A percentile compares a stretch with the other conserved stretches of the same genome.
Evolutionary conservation across 331 rosid species (phyloP).

Genomic region (Rosa hybrid): DNA sequence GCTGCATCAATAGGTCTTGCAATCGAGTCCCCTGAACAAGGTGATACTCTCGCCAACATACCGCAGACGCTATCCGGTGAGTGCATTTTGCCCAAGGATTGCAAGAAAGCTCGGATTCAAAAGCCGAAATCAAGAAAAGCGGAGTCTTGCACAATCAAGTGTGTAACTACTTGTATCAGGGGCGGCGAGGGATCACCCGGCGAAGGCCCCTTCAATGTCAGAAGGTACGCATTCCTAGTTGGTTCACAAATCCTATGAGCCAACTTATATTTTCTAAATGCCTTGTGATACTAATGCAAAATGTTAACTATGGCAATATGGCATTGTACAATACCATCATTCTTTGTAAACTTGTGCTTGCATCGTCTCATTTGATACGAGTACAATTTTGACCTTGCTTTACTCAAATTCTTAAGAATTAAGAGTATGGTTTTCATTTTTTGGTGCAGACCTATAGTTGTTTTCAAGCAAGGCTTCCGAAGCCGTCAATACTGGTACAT

Average conservation of each 20-base stretch:
- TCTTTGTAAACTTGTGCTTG: not conserved
- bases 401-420: not conserved
- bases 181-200: slow-evolving; percentile 97
- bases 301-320: not conserved
- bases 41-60: slow-evolving; percentile 70
- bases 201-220: slow-evolving; percentile 84
- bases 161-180: slow-evolving; percentile 83
- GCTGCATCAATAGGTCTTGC: slow-evolving; percentile 27
- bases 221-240: slow-evolving; percentile 44
- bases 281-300: not conserved
- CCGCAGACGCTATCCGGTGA: slow-evolving; percentile 89
- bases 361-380: not conserved
- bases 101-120: slow-evolving; percentile 71
- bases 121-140: slow-evolving; percentile 86
- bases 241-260: not conserved
- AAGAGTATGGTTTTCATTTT: not conserved
- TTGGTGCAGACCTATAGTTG: slow-evolving; percentile 64
- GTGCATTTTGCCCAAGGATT: slow-evolving; percentile 47
- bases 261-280: not conserved
- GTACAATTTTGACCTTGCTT: not conserved
- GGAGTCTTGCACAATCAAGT: slow-evolving; percentile 78
- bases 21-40: slow-evolving; percentile 29
- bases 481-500: slow-evolving; percentile 84
- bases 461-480: slow-evolving; percentile 94
- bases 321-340: not conserved